Conservation (phyloP, 768 basidiomycete genomes). For the Crassisporium funariophilum region DNA sequence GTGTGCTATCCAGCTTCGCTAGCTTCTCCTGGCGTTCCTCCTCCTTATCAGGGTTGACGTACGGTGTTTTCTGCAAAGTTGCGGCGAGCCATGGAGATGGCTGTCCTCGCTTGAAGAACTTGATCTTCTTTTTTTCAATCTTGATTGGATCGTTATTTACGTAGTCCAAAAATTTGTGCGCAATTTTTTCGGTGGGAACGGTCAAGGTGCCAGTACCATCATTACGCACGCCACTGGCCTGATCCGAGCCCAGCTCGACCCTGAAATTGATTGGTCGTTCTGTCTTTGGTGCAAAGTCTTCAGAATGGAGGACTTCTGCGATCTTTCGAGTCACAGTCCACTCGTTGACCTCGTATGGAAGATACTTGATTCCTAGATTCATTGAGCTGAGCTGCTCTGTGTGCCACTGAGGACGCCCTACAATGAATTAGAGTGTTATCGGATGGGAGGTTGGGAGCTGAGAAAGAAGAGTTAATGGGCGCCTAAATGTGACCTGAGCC, state of each 20-base stretch:
- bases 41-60: constrained; percentile 54
- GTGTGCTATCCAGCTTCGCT: constrained; percentile 41
- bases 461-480: no score
- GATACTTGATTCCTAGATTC: constrained; percentile 37
- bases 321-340: constrained; percentile 62
- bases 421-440: no score
- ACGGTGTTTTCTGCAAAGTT: constrained; percentile 56
- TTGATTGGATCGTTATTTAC: constrained; percentile 43
- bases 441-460: no score
- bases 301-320: constrained; percentile 57
- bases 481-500: no score
- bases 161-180: constrained; percentile 48
- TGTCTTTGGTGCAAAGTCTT: constrained; percentile 44
- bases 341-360: constrained; percentile 45
- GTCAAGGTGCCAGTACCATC: constrained; percentile 50
- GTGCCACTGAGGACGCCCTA: no score
- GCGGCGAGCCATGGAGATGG: constrained; percentile 21
- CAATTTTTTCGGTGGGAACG: constrained; percentile 40
- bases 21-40: constrained; percentile 49
- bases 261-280: constrained; percentile 58
- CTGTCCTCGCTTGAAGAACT: constrained; percentile 25
- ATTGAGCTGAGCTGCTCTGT: no score
- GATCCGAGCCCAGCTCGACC: constrained; percentile 52
- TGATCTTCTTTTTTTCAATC: constrained; percentile 44
- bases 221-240: constrained; percentile 54